phyloP scores from a whole-genome alignment of 2,329 filamentous ascomycete genomes.

The Stagonosporopsis chrysanthemi region DNA sequence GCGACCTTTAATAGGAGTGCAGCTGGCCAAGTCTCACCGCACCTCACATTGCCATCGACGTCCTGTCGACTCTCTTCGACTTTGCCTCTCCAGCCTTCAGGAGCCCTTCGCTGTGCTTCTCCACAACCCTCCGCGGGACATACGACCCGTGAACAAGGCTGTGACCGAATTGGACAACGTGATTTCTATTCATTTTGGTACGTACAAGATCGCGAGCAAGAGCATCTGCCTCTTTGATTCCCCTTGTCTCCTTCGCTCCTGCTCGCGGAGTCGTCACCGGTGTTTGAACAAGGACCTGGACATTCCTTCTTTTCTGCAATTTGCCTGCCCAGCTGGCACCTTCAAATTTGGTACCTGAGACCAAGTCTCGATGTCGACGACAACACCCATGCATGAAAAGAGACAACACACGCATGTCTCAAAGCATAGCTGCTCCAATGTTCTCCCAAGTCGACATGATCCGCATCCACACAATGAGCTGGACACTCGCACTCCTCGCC shows the following conservation, averaged over 20 bases:
- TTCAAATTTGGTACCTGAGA: constrained; percentile 4
- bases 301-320: background rate
- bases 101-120: constrained; percentile 18
- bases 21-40: constrained; percentile 27
- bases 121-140: constrained; percentile 17
- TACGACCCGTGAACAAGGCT: constrained; percentile 1
- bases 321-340: background rate
- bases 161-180: background rate
- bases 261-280: background rate
- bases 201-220: constrained; percentile 4
- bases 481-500: background rate
- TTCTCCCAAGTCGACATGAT: background rate
- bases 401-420: background rate
- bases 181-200: constrained; percentile 1
- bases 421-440: too few relatives aligned
- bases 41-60: constrained; percentile 32
- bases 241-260: background rate
- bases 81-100: constrained; percentile 10
- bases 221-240: background rate
- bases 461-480: background rate
- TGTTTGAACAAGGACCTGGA: background rate
- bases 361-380: background rate
- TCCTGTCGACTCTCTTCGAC: constrained; percentile 20
- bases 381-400: background rate
- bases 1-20: constrained; percentile 31